Base-by-base conservation (phyloP, 768 basidiomycete species). In the Termitomyces sp. region DNA sequence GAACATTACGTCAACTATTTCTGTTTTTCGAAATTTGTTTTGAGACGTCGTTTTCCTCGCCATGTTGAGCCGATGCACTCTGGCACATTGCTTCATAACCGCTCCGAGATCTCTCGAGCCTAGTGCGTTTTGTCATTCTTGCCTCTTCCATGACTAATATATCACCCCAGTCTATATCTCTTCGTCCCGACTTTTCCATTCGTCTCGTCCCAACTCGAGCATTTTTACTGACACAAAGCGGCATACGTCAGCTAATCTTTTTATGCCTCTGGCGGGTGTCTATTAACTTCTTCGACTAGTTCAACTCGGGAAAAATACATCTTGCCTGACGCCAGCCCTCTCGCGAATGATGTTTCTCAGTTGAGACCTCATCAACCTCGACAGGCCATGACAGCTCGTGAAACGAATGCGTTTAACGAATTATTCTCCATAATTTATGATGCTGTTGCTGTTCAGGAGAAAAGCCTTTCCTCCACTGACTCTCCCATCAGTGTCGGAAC, bases 381-480 rank as follows among this genome's bases (percentile, higher is more conserved):
- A 27, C 84, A 86, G 59, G 72, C 81, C 19, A 83, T 90, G 79
- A 88, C 88, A 0, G 83, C 82, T 0, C 78, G 79, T 44, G 90
- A 91, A 71, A 76, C 79, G 56, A 76, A 65, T 56, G 81, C 81
- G 4, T 86, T 91, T 61, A 81, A 87, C 63, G 83, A 85, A 30
- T 86, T 91, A 80, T 88, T 91, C 61, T 76, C 83, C 62, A 69
- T 86, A 70, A 82, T 91, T 37, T 89, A 90, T 66, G 74, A 81
- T 46, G 79, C 80, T 16, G 76, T 75, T 56, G 71, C 73, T 37
- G 70, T 72, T 47, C 68, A 72, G 23, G 72, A 70, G 27, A 58
- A 61, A 14, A 52, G 43, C 21, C 35, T 40, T 21, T 46, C 61
- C 32, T 54, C 52, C n/a, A 57, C 23, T 50, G 61, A 56, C 23